phyloP scores from a whole-genome alignment of 1,139 yeast genomes.

The Zygosaccharomyces pseudobailii region DNA sequence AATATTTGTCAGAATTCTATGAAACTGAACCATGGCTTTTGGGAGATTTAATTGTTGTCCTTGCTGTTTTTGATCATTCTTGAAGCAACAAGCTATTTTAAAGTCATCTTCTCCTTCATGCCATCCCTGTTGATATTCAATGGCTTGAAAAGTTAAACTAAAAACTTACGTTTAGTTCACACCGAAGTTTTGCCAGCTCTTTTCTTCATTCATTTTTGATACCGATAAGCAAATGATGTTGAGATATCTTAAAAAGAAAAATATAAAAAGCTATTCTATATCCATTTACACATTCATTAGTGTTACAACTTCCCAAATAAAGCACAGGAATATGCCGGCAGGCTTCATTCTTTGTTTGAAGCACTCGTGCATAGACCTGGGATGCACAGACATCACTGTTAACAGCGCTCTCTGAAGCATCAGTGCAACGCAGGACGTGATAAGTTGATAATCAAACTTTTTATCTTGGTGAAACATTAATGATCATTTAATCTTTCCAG shows the following conservation, averaged over 20 bases:
- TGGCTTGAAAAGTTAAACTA: too few species aligned
- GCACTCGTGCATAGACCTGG: conserved; percentile 10
- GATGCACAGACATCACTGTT: conserved; percentile 18
- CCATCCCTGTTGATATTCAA: too few species aligned
- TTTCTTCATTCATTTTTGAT: too few species aligned
- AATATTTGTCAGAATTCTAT: too few species aligned
- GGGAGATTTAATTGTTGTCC: too few species aligned
- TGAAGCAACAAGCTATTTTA: too few species aligned
- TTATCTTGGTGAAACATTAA: conserved; percentile 17
- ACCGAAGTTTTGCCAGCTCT: too few species aligned
- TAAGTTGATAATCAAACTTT: conserved; percentile 23
- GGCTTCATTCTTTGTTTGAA: conserved; percentile 16
- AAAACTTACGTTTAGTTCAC: too few species aligned
- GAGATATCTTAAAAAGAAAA: not conserved
- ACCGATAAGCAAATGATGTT: too few species aligned
- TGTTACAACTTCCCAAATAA: conserved; percentile 30
- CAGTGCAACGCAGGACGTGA: conserved; percentile 24
- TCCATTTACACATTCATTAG: conserved; percentile 27
- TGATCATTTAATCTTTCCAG: conserved; percentile 18
- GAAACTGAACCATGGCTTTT: too few species aligned
- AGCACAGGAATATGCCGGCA: conserved; percentile 29
- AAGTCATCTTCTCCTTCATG: too few species aligned
- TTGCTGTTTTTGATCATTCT: too few species aligned
- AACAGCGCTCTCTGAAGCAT: conserved; percentile 20
- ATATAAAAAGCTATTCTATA: not conserved